These are phyloP conservation scores for Heracleum sosnowskyi DNA, from an alignment of 129 eudicot genomes.

Conservation along the genomic window DNA sequence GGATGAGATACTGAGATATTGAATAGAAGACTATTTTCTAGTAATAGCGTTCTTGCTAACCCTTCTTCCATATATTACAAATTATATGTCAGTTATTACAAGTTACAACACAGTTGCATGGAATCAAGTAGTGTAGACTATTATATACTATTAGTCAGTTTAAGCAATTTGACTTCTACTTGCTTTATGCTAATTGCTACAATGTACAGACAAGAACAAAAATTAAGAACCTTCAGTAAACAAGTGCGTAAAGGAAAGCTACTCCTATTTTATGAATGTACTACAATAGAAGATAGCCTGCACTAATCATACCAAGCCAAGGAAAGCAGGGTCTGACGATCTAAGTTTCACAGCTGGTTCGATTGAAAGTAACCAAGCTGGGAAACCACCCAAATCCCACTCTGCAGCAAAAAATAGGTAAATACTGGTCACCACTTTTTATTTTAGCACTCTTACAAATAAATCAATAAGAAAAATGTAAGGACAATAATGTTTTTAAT, in stretches of 20 bases:
- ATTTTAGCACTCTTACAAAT: background rate
- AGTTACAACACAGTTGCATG: background rate
- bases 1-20: conserved; percentile 5
- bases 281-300: background rate
- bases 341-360: conserved; percentile 71
- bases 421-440: background rate
- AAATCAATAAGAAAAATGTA: background rate
- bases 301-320: conserved; percentile 45
- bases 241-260: background rate
- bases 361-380: conserved; percentile 85
- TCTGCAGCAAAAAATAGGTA: conserved; percentile 41
- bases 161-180: background rate
- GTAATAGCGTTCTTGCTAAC: background rate
- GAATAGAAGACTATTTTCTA: background rate
- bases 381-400: conserved; percentile 97
- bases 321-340: conserved; percentile 77
- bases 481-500: background rate
- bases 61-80: background rate
- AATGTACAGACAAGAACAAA: background rate
- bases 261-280: background rate
- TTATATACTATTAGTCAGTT: background rate
- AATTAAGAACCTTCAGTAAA: background rate
- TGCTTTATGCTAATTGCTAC: background rate
- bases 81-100: background rate
- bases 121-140: background rate